Evolutionary conservation across 495 filamentous ascomycete species (phyloP).

Genomic region (Penicillium roqueforti): DNA sequence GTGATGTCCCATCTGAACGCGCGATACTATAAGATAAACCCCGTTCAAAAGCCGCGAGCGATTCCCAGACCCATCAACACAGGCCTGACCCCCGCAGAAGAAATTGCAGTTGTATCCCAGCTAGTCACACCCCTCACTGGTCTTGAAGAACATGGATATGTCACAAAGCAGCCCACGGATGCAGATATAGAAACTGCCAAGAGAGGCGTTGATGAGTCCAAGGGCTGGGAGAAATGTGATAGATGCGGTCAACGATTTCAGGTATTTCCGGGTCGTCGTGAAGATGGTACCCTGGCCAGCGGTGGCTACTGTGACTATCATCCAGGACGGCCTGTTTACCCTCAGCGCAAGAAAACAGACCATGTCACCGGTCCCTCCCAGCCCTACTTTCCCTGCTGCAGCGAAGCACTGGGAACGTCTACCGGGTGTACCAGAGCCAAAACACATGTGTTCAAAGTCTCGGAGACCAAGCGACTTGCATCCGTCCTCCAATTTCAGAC

Average conservation of each 20-base stretch:
- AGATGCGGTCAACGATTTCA: slow-evolving; percentile 83
- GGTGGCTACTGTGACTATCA: slow-evolving; percentile 78
- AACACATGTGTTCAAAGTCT: slow-evolving; percentile 85
- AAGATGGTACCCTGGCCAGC: slow-evolving; percentile 73
- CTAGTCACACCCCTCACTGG: slow-evolving; percentile 57
- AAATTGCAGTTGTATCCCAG: slow-evolving; percentile 57
- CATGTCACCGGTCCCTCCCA: slow-evolving; percentile 42
- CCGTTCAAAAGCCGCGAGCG: slow-evolving; percentile 14
- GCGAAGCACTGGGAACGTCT: slow-evolving; percentile 60
- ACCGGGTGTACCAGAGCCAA: slow-evolving; percentile 64
- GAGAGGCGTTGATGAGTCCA: slow-evolving; percentile 58
- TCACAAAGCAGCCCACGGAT: slow-evolving; percentile 57
- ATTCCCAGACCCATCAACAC: slow-evolving; percentile 52
- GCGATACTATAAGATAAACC: slow-evolving; percentile 41
- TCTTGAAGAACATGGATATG: slow-evolving; percentile 68
- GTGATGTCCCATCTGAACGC: slow-evolving; percentile 38
- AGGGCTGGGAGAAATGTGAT: slow-evolving; percentile 83
- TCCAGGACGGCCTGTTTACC: slow-evolving; percentile 57
- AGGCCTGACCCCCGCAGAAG: slow-evolving; percentile 60
- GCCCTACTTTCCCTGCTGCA: slow-evolving; percentile 74
- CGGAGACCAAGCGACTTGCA: slow-evolving; percentile 69
- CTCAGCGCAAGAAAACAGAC: slow-evolving; percentile 46
- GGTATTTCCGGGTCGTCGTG: slow-evolving; percentile 81
- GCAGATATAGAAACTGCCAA: slow-evolving; percentile 59
- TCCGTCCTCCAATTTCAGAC: slow-evolving; percentile 70